phyloP scores from a whole-genome alignment of 495 filamentous ascomycete genomes.

The Xanthoparmelia taractica region DNA sequence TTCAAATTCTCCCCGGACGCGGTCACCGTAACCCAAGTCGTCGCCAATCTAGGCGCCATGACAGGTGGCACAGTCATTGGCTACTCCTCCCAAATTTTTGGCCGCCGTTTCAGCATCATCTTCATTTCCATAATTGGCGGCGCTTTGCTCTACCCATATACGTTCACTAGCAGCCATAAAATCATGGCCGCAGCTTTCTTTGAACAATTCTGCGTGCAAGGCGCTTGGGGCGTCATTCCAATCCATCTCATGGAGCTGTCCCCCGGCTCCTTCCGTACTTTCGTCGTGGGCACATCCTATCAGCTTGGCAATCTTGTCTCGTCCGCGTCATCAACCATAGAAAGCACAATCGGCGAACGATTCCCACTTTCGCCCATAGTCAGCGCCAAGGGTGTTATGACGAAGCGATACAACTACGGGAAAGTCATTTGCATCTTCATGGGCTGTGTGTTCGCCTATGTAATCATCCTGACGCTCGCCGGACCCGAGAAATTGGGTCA shows the following conservation, averaged over 20 bases:
- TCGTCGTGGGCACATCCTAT: constrained; percentile 75
- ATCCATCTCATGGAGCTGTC: constrained; percentile 86
- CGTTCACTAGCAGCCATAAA: constrained; percentile 50
- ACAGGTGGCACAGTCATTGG: constrained; percentile 68
- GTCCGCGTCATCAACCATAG: constrained; percentile 73
- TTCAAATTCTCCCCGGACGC: constrained; percentile 62
- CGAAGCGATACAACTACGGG: constrained; percentile 67
- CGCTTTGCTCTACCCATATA: constrained; percentile 75
- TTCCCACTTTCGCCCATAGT: constrained; percentile 62
- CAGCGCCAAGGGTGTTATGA: constrained; percentile 31
- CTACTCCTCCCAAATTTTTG: constrained; percentile 73
- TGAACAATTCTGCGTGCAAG: constrained; percentile 84
- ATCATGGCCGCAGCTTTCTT: constrained; percentile 85
- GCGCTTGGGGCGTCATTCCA: constrained; percentile 76
- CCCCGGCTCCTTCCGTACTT: constrained; percentile 72
- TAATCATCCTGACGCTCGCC: constrained; percentile 63
- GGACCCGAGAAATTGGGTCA: constrained; percentile 69
- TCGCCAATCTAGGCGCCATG: constrained; percentile 78
- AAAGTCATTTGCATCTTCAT: constrained; percentile 91
- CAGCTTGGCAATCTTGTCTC: constrained; percentile 81
- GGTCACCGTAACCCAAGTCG: constrained; percentile 76
- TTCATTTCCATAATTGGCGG: constrained; percentile 68
- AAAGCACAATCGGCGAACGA: constrained; percentile 69
- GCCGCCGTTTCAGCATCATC: constrained; percentile 74
- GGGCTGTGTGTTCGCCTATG: constrained; percentile 82